A percentile compares a stretch with the other conserved stretches of the same genome.
Evolutionary conservation across 2,329 filamentous ascomycete genomes (phyloP).

Genomic region (Chrysoporthe austroafricana): DNA sequence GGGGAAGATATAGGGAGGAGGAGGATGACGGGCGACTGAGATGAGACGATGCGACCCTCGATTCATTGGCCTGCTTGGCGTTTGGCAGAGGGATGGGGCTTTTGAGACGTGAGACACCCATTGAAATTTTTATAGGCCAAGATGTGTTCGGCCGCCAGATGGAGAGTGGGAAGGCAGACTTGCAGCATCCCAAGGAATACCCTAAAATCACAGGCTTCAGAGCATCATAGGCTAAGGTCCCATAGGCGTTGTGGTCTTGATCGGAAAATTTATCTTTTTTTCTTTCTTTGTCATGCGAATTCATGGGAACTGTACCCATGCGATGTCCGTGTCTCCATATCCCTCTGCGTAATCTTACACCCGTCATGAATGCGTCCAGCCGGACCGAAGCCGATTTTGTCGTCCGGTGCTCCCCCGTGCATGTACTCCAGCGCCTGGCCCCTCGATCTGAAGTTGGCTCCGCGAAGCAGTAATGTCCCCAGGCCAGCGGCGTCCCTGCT

Average conservation of each 20-base stretch:
- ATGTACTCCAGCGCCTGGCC: not conserved
- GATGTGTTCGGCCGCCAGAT: not conserved
- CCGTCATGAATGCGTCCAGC: not conserved
- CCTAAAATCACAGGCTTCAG: not conserved
- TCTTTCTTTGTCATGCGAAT: not conserved
- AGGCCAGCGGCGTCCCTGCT: not conserved
- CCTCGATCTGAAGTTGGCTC: not conserved
- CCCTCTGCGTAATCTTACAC: not conserved
- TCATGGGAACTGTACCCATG: not conserved
- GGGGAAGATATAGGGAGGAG: constrained; percentile 50
- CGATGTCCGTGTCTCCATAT: not conserved
- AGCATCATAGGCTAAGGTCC: not conserved
- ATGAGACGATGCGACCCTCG: not conserved
- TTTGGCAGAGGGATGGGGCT: not conserved
- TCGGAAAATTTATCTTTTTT: not conserved
- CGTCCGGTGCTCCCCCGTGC: not conserved
- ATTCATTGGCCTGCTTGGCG: not conserved
- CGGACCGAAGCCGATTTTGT: too few relatives aligned
- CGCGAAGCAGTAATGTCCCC: not conserved
- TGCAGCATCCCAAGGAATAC: not conserved
- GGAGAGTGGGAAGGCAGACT: not conserved
- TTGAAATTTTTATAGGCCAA: not conserved
- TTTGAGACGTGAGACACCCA: not conserved
- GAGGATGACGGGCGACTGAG: constrained; percentile 62
- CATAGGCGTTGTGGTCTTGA: not conserved